Evolutionary conservation across 2,329 filamentous ascomycete genomes (phyloP), one percentile per base, ranked within the genome.

Genomic region (Pestalotiopsis sp.): DNA sequence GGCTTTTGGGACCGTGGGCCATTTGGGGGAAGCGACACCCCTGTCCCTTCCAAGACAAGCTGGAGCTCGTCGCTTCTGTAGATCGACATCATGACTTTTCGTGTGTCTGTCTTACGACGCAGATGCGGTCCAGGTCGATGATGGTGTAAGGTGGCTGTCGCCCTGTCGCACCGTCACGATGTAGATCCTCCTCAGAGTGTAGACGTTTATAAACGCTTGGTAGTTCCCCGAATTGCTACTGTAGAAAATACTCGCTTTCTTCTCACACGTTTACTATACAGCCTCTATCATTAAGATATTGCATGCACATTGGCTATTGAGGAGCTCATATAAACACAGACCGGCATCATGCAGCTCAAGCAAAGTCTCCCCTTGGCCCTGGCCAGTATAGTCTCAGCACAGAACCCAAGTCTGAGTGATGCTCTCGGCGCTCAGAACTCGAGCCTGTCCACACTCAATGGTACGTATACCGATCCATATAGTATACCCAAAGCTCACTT

Each of bases 311-410:
- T 23, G 6, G 20, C 7, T 36, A 1, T 25, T 20, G 25, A 31
- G 27, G 13, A 23, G 13, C 17, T 12, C 25, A 6, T n/a, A 45
- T 17, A 25, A n/a, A 49, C 31, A 36, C 20, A 17, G 5, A 64
- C 17, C 25, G 57, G 64, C 40, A 67, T n/a, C 17, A 70, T 70
- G 69, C 69, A 70, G 40, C 49, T 68, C 38, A 66, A 67, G 59
- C 45, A 56, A 60, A 5, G 20, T 27, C 25, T 70, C 2, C 27
- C 49, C 23, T 41, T 70, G 67, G 69, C 69, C 13, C 31, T 70
- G 52, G 60, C 67, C 61, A 65, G 69, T 25, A 4, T 41, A 27
- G 56, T 52, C 14, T 5, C 63, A n/a, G 66, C 69, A n/a, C 69
- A 70, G 61, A 17, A 58, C 9, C 41, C 66, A 36, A 66, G 57